These are phyloP conservation scores for Dujonia santamariae DNA, from an alignment of 1,139 yeast genomes.

Conservation along the genomic window DNA sequence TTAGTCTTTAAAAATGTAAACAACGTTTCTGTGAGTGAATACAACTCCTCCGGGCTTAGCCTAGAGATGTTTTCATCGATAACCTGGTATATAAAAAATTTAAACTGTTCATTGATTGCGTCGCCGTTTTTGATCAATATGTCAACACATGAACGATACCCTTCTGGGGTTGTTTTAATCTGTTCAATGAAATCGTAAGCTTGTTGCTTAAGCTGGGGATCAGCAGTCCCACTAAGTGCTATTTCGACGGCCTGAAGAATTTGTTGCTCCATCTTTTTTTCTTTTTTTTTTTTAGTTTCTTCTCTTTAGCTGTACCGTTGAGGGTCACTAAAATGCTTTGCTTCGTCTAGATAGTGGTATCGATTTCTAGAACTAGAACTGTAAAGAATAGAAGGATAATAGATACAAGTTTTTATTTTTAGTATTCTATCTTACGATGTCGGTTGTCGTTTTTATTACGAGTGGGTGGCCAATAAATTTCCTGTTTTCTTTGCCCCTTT, in stretches of 20 bases:
- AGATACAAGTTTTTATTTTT: no score
- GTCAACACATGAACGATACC: conserved; percentile 74
- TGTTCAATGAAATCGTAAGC: conserved; percentile 80
- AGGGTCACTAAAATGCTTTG: no score
- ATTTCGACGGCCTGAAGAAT: conserved; percentile 91
- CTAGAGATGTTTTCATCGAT: conserved; percentile 55
- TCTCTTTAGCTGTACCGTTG: no score
- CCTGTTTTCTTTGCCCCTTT: not conserved
- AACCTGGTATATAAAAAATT: conserved; percentile 82
- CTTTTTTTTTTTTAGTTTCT: no score
- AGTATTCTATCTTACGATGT: no score
- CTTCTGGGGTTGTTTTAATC: conserved; percentile 71
- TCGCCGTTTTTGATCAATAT: conserved; percentile 39
- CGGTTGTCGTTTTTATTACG: no score
- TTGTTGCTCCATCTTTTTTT: conserved; percentile 66
- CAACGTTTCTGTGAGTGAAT: conserved; percentile 38
- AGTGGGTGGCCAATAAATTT: no score
- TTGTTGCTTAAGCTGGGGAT: conserved; percentile 67
- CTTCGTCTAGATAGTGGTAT: no score
- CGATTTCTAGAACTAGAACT: no score
- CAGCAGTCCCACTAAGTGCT: conserved; percentile 79
- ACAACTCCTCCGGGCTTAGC: conserved; percentile 34
- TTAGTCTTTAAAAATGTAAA: conserved; percentile 35
- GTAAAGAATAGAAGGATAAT: no score
- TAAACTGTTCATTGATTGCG: conserved; percentile 47